Percentiles rank a stretch among this genome's conserved stretches.
Conservation (phyloP, 202 grass and related monocot species). For the Digitaria exilis region DNA sequence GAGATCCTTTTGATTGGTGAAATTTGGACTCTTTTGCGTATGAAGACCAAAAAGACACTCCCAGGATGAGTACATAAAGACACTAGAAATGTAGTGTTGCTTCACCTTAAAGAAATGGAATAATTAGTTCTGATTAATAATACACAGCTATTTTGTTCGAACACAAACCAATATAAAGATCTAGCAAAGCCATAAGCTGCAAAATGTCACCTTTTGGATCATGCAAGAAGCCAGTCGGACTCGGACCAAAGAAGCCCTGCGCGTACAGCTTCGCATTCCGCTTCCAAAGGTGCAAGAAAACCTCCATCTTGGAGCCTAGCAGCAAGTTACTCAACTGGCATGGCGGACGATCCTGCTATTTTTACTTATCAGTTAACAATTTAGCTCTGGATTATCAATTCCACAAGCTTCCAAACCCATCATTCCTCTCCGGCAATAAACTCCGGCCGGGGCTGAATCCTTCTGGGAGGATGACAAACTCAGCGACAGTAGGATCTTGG, state of each 20-base stretch:
- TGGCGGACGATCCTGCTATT: slow-evolving; percentile 5
- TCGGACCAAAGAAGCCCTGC: not conserved
- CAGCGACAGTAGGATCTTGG: slow-evolving; percentile 26
- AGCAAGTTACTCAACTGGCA: slow-evolving; percentile 38
- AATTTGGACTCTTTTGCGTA: slow-evolving; percentile 21
- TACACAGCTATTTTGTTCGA: not conserved
- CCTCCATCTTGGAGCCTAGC: slow-evolving; percentile 54
- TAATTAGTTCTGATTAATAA: not conserved
- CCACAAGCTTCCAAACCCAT: slow-evolving; percentile 49
- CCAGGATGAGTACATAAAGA: not conserved
- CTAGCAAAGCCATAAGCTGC: not conserved
- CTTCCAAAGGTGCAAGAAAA: slow-evolving; percentile 24
- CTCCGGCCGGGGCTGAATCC: not conserved
- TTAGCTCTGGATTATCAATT: slow-evolving; percentile 20
- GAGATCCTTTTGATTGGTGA: slow-evolving; percentile 21
- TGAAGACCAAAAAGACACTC: not conserved
- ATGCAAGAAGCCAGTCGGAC: not conserved
- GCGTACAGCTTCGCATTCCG: not conserved
- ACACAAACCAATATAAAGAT: not conserved
- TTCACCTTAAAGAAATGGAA: not conserved
- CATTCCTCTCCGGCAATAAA: slow-evolving; percentile 24
- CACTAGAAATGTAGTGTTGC: not conserved
- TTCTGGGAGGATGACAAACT: slow-evolving; percentile 44
- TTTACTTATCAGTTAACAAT: slow-evolving; percentile 14
- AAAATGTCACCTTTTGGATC: not conserved